Base-by-base conservation (phyloP, 345 rosid genomes). In the Eucalyptus viminalis region DNA sequence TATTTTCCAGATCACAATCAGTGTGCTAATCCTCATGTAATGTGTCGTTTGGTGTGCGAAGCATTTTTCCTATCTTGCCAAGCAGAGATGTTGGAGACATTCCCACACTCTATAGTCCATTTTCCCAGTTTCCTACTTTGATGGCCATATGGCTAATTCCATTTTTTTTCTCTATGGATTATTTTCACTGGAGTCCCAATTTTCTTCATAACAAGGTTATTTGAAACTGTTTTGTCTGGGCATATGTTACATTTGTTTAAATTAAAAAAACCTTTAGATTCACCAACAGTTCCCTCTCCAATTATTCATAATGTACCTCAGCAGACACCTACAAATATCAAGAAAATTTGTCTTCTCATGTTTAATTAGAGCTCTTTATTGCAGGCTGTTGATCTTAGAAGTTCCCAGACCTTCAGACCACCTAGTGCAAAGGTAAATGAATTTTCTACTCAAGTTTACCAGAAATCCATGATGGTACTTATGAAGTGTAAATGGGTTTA, bases 311-410 rank as follows among this genome's bases (percentile, higher is more conserved):
- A 37, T 72, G 83, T 37, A 37, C 45, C 83, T 72, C 14, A 72
- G 45, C 45, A 72, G 83, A 72, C 83, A 87, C 88, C 56, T 72
- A 53, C 80, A 45, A 90, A 88, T 80, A 22, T 22, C 49, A 69
- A 11, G 27, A 14, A 65, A 86, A 86, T 56, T 87, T 90, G 72
- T 89, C 87, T 72, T 45, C 90, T 90, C 86, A 80, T 86, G 51
- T 86, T 91, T 80, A 14, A 86, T 86, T 51, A 44, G 40, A 69
- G 43, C 53, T 27, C 56, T 89, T 37, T 86, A 76, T 49, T 91
- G 94, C 97, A 96, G 99, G 97, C 97, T 58, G 97, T 96, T 62
- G 93, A 96, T 91, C 94, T 96, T 43, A 92, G 93, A 93, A 95
- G 99, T 92, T 93, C 98, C 72, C 92, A 90, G 88, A 93, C 93